A percentile compares a stretch with the other conserved stretches of the same genome.
These are phyloP conservation scores for Inga leiocalycina DNA, from an alignment of 306 rosid genomes.

Conservation along the genomic window DNA sequence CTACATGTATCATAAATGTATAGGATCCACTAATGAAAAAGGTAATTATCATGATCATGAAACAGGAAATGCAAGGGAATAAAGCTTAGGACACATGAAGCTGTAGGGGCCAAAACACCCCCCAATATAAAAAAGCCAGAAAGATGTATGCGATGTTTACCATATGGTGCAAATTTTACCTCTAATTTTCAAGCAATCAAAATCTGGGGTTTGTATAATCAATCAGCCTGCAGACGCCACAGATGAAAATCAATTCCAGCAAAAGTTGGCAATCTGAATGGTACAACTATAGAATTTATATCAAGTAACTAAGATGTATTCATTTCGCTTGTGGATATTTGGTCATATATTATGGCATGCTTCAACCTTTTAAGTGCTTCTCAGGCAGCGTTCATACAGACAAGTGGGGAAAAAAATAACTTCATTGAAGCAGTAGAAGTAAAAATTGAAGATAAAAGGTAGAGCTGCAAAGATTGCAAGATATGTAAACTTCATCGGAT, in stretches of 20 bases:
- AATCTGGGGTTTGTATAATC: conserved; percentile 37
- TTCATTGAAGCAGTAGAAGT: not conserved
- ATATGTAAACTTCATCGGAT: conserved; percentile 9
- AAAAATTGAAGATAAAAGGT: not conserved
- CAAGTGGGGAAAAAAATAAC: not conserved
- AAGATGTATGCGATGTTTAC: not conserved
- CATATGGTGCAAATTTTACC: conserved; percentile 50
- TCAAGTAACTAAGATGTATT: not conserved
- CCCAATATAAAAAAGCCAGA: not conserved
- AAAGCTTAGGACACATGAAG: not conserved
- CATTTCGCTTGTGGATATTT: not conserved
- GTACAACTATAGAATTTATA: conserved; percentile 5
- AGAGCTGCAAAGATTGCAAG: not conserved
- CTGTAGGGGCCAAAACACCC: not conserved
- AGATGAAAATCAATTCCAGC: conserved; percentile 32
- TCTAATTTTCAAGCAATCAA: conserved; percentile 45
- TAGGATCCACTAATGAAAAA: not conserved
- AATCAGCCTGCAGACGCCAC: conserved; percentile 69
- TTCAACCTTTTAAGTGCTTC: not conserved
- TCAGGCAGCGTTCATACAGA: conserved; percentile 8
- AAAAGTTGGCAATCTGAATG: conserved; percentile 23
- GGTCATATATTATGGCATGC: conserved; percentile 1
- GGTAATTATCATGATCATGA: not conserved
- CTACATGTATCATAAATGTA: not conserved
- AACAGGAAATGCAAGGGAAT: not conserved